Percentiles rank a stretch among this genome's conserved stretches.
Conservation (phyloP, 495 filamentous ascomycete genomes). For the Aspergillus asperescens region DNA sequence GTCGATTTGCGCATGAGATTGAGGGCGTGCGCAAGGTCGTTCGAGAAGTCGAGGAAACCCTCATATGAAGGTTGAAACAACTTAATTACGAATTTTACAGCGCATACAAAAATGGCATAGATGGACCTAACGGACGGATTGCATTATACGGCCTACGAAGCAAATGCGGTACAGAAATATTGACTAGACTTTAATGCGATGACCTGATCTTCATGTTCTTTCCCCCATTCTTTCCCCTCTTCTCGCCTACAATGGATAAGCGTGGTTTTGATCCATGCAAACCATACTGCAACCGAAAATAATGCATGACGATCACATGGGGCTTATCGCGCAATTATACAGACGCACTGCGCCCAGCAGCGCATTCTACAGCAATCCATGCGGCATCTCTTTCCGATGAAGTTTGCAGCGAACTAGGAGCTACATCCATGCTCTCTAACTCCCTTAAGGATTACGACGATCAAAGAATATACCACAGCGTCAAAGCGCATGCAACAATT, state of each 20-base stretch:
- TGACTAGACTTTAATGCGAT: constrained; percentile 2
- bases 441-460: neutral
- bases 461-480: neutral
- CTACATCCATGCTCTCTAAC: neutral
- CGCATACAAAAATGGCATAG: neutral
- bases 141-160: neutral
- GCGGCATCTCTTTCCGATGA: neutral
- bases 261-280: neutral
- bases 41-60: constrained; percentile 54
- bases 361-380: neutral
- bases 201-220: neutral
- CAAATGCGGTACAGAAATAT: neutral
- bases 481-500: neutral
- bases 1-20: constrained; percentile 73
- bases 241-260: neutral
- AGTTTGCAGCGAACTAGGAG: neutral
- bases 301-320: constrained; percentile 11
- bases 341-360: neutral
- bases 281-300: neutral
- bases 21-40: constrained; percentile 62
- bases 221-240: neutral
- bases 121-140: neutral
- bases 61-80: constrained; percentile 12
- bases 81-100: constrained; percentile 3
- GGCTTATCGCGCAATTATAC: neutral